phyloP scores from a whole-genome alignment of 2,329 filamentous ascomycete species.

The Rutstroemia sp. region DNA sequence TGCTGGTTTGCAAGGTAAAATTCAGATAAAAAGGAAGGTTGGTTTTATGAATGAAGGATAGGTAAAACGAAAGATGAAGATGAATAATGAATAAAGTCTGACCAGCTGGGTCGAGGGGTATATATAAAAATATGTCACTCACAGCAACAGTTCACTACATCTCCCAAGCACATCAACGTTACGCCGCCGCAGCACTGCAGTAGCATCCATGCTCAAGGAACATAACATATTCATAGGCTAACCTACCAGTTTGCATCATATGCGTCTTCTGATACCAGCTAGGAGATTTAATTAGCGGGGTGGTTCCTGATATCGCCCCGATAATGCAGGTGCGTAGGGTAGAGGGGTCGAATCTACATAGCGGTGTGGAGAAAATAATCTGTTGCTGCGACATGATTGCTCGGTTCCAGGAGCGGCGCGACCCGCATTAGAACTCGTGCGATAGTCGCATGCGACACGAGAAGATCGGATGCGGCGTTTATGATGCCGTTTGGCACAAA shows the following conservation, averaged over 20 bases:
- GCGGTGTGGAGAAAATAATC: slow-evolving; percentile 7
- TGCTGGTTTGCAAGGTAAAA: slow-evolving; percentile 5
- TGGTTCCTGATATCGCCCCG: too few relatives aligned
- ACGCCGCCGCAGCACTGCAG: too few relatives aligned
- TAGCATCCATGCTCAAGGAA: too few relatives aligned
- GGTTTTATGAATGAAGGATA: background rate
- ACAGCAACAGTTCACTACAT: background rate
- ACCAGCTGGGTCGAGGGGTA: background rate
- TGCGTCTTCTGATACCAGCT: background rate
- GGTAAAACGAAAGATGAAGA: background rate
- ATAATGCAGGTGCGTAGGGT: background rate
- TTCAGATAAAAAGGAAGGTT: background rate
- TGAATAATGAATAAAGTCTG: too few relatives aligned
- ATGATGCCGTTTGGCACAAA: too few relatives aligned
- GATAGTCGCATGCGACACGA: background rate
- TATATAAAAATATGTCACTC: background rate
- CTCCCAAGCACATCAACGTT: too few relatives aligned
- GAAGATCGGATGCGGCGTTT: too few relatives aligned
- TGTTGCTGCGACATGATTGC: background rate
- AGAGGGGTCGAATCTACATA: background rate
- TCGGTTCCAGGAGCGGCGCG: background rate
- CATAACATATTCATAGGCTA: too few relatives aligned
- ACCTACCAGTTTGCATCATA: background rate
- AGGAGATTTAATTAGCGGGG: background rate
- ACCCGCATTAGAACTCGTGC: background rate